phyloP scores from a whole-genome alignment of 1,139 yeast genomes.

The Suhomyces wounanorum region DNA sequence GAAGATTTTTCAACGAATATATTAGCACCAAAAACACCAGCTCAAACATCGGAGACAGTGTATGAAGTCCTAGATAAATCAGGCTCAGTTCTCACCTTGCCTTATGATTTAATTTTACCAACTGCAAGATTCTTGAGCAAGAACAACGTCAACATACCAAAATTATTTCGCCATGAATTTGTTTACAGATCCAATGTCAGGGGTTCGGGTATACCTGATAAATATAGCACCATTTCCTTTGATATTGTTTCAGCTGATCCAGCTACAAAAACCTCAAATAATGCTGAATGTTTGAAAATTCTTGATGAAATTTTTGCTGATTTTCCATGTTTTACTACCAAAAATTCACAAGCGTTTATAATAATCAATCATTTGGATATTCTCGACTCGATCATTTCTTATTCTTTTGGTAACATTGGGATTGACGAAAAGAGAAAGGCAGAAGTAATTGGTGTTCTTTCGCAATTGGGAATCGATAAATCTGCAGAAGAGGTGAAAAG shows the following conservation, averaged over 20 bases:
- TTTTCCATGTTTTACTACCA: constrained; percentile 62
- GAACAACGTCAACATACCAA: constrained; percentile 53
- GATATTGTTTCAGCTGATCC: constrained; percentile 68
- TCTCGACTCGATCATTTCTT: constrained; percentile 58
- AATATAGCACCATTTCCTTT: constrained; percentile 80
- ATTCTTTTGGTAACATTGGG: constrained; percentile 77
- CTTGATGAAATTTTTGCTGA: constrained; percentile 68
- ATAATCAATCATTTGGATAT: constrained; percentile 81
- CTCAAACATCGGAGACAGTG: constrained; percentile 62
- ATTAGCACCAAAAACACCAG: constrained; percentile 79
- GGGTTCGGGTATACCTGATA: constrained; percentile 69
- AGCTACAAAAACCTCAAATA: constrained; percentile 51
- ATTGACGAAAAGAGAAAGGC: constrained; percentile 61
- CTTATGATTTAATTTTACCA: constrained; percentile 87
- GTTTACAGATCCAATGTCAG: constrained; percentile 70
- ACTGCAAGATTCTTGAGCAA: constrained; percentile 82
- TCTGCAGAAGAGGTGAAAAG: constrained; percentile 65
- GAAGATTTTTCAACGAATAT: constrained; percentile 57
- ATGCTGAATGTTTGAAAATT: constrained; percentile 85
- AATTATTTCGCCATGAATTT: constrained; percentile 72
- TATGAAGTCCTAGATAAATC: constrained; percentile 82
- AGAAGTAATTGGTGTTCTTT: constrained; percentile 67
- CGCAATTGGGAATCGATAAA: constrained; percentile 75
- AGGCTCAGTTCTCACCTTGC: constrained; percentile 84
- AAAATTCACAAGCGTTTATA: constrained; percentile 51